Evolutionary conservation across 1,284 basidiomycete genomes (phyloP).

Genomic region (Ceratobasidium sp.): DNA sequence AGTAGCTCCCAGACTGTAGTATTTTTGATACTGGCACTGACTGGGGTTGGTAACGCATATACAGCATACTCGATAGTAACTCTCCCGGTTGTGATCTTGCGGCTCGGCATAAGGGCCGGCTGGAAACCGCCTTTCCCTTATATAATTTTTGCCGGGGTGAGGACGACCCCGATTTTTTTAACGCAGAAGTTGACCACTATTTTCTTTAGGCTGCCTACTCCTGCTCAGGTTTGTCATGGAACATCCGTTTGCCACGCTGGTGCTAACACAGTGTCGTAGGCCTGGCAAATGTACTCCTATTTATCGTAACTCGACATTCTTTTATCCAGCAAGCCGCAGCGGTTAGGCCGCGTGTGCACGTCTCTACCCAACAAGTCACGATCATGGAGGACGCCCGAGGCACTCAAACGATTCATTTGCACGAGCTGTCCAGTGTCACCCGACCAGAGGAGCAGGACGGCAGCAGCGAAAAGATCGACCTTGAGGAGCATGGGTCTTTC

Average conservation of each 20-base stretch:
- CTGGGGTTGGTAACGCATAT: not conserved
- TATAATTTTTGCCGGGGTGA: constrained; percentile 25
- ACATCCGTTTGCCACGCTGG: not conserved
- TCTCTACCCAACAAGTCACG: constrained; percentile 15
- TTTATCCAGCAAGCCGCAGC: constrained; percentile 30
- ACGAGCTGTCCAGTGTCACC: constrained; percentile 7
- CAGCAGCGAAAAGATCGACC: constrained; percentile 18
- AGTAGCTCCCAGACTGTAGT: not conserved
- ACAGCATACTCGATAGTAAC: constrained; percentile 28
- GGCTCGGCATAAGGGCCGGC: constrained; percentile 23
- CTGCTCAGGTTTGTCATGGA: constrained; percentile 18
- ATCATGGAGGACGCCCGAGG: too few species aligned
- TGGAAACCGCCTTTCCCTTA: constrained; percentile 16
- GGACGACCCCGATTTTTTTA: not conserved
- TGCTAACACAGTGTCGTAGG: not conserved
- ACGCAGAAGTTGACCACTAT: not conserved
- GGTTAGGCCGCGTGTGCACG: constrained; percentile 23
- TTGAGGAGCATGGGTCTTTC: constrained; percentile 1
- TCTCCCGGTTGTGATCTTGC: constrained; percentile 27
- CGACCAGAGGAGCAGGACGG: constrained; percentile 16
- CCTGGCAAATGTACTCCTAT: constrained; percentile 31
- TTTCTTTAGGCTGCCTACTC: constrained; percentile 10
- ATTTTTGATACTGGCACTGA: not conserved
- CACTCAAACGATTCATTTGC: constrained; percentile 31
- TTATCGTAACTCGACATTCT: constrained; percentile 29